These are phyloP conservation scores for Silene uniflora DNA, from an alignment of 148 eudicot genomes.

Conservation along the genomic window DNA sequence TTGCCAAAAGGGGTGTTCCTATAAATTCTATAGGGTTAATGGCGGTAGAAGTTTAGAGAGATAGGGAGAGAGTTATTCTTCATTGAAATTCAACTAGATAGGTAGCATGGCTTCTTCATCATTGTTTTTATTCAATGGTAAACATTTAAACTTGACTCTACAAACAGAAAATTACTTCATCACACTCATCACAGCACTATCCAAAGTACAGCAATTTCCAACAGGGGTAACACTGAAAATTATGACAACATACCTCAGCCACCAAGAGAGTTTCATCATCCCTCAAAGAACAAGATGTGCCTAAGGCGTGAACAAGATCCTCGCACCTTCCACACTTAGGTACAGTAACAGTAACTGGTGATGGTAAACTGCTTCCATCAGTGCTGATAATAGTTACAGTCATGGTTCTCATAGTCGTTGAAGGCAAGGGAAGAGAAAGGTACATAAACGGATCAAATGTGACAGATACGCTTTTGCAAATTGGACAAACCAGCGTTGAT, in stretches of 20 bases:
- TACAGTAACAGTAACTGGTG: slow-evolving; percentile 57
- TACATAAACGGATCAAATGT: slow-evolving; percentile 88
- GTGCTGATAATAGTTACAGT: slow-evolving; percentile 63
- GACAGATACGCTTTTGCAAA: slow-evolving; percentile 64
- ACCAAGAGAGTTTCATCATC: slow-evolving; percentile 58
- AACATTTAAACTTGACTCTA: not conserved
- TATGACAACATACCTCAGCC: slow-evolving; percentile 61
- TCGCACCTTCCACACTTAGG: slow-evolving; percentile 57
- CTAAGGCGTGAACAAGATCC: slow-evolving; percentile 72
- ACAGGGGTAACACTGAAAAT: not conserved
- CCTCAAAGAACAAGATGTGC: slow-evolving; percentile 45
- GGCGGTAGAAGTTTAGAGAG: too few relatives aligned
- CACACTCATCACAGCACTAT: not conserved
- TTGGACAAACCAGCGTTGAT: slow-evolving; percentile 68
- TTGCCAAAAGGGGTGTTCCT: too few relatives aligned
- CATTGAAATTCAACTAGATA: too few relatives aligned
- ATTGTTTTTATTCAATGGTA: not conserved
- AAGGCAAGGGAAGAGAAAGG: slow-evolving; percentile 73
- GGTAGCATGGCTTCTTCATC: not conserved
- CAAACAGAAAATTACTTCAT: not conserved
- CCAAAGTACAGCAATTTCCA: not conserved
- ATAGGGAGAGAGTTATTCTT: not conserved
- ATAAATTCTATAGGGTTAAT: too few relatives aligned
- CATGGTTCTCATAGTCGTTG: slow-evolving; percentile 62
- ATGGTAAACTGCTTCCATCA: slow-evolving; percentile 54